Percentiles rank a stretch among this genome's conserved stretches.
These are phyloP conservation scores for Rhynchosporium agropyri DNA, from an alignment of 2,329 filamentous ascomycete species.

Conservation along the genomic window DNA sequence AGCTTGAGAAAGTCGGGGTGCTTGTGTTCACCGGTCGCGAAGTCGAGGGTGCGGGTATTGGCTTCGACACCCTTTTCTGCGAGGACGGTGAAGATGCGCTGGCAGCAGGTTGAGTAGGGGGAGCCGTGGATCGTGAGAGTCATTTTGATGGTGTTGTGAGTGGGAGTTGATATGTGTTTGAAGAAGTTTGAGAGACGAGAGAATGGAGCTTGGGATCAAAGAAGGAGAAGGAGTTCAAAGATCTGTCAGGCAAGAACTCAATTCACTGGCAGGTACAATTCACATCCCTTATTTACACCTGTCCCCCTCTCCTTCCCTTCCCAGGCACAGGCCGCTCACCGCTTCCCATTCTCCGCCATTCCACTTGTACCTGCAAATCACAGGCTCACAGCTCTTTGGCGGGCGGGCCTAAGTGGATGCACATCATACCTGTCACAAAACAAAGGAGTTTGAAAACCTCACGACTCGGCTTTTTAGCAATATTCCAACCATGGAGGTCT, in stretches of 20 bases:
- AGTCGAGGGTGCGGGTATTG: constrained; percentile 38
- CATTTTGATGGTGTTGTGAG: constrained; percentile 34
- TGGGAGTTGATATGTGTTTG: constrained; percentile 6
- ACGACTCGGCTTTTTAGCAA: too few species aligned
- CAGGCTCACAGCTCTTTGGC: too few species aligned
- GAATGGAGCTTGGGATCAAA: not conserved
- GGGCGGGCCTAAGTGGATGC: too few species aligned
- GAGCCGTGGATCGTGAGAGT: constrained; percentile 42
- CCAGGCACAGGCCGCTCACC: too few species aligned
- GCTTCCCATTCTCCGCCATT: too few species aligned
- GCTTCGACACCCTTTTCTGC: constrained; percentile 40
- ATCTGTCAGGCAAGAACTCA: too few species aligned
- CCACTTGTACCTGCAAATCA: too few species aligned
- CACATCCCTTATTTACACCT: not conserved
- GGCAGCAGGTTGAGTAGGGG: constrained; percentile 36
- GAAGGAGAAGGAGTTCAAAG: too few species aligned
- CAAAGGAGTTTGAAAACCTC: too few species aligned
- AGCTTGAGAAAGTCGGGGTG: constrained; percentile 33
- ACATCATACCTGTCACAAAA: too few species aligned
- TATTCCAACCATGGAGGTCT: too few species aligned
- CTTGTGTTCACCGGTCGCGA: constrained; percentile 39
- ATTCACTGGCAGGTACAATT: not conserved
- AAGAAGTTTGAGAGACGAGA: not conserved
- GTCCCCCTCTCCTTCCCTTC: too few species aligned
- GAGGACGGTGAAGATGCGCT: constrained; percentile 39